Percentiles rank a stretch among this genome's conserved stretches.
These are phyloP conservation scores for Monosporozyma siamensis DNA, from an alignment of 805 yeast genomes.

Conservation along the genomic window DNA sequence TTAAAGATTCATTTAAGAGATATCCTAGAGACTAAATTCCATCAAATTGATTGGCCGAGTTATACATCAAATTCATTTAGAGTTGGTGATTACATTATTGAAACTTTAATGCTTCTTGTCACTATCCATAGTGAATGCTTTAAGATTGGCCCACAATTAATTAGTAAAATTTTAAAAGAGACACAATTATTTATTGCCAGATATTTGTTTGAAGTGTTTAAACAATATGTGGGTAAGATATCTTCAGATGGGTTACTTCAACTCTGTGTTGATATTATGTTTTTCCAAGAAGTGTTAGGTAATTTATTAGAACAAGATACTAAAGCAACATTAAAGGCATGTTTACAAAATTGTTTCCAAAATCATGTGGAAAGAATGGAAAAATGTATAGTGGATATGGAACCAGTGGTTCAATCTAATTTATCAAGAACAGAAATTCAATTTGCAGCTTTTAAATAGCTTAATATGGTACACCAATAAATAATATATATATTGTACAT, in stretches of 20 bases:
- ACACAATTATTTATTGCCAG: conserved; percentile 32
- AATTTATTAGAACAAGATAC: conserved; percentile 25
- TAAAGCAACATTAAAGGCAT: conserved; percentile 23
- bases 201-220: conserved; percentile 31
- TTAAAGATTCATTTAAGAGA: conserved; percentile 36
- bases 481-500: background rate
- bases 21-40: conserved; percentile 34
- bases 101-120: conserved; percentile 40
- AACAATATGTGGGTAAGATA: conserved; percentile 38
- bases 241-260: conserved; percentile 43
- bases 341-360: conserved; percentile 28
- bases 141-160: conserved; percentile 39
- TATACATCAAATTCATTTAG: conserved; percentile 30
- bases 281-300: conserved; percentile 33
- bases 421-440: conserved; percentile 24
- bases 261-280: conserved; percentile 44
- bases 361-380: conserved; percentile 18
- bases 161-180: conserved; percentile 38
- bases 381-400: conserved; percentile 22
- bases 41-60: conserved; percentile 36
- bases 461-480: background rate
- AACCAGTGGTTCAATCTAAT: conserved; percentile 26
- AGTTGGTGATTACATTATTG: conserved; percentile 40
- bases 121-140: conserved; percentile 43
- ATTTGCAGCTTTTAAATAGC: conserved; percentile 27